Evolutionary conservation across 1,139 yeast genomes (phyloP), one percentile per base, ranked within the genome.

Genomic region (Blastobotrys arbuscula): DNA sequence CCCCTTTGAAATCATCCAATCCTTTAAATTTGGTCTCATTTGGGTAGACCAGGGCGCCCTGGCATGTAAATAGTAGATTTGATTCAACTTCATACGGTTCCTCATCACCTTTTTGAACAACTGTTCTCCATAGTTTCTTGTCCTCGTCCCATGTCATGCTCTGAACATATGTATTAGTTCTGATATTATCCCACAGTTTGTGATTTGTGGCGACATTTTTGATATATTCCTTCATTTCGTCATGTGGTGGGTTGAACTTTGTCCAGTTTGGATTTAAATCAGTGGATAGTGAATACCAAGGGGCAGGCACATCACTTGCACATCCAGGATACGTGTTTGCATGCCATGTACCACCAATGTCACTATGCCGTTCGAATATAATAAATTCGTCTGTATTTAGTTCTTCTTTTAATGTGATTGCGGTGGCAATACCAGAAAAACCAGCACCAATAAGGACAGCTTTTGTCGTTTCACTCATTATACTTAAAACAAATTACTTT

Each of bases 371-470:
- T 30, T 61, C 65, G 47, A 55, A 57, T 23, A 60, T 57, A 31
- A 71, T 56, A 16, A 71, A 69, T 21, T 67, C 63, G 12, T 71
- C 71, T 10, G 63, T 61, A 45, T 70, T 69, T 42, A 59, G 65
- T 49, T 67, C 62, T 52, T 74, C 63, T 42, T 53, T 45, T 26
- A 53, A 43, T 12, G 57, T 47, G 44, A 51, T 50, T 10, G 56
- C 54, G 28, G 57, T 47, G 21, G 53, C 49, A 33, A 70, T 54
- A 24, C 73, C 74, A 2, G 72, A 57, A 34, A 68, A 66, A 21
- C 74, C 74, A n/a, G n/a, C 31, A 12, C 31, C 31, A 28, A 28
- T 28, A 9, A 28, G 10, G 10, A 28, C 10, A 28, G n/a, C 13
- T 4, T 3, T 28, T 4, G 31, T 28, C n/a, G n/a, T n/a, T n/a